These are phyloP conservation scores for Solanum stenotomum DNA, from an alignment of 257 asterid species.

Conservation along the genomic window DNA sequence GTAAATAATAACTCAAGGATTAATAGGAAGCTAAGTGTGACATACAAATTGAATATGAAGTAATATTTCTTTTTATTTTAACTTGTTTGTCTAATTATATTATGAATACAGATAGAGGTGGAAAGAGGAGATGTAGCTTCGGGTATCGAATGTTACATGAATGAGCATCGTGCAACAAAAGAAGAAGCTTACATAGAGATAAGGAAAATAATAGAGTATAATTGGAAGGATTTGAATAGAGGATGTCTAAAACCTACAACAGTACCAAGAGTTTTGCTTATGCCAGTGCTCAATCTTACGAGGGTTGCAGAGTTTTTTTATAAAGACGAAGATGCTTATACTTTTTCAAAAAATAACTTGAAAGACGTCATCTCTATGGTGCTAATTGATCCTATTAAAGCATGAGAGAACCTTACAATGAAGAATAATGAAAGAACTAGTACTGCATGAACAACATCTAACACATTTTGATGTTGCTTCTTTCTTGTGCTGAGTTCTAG, in stretches of 20 bases:
- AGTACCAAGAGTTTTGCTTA: background rate
- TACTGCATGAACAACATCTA: background rate
- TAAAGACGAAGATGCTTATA: conserved; percentile 12
- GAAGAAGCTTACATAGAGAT: conserved; percentile 3
- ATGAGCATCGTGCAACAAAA: background rate
- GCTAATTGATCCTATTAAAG: background rate
- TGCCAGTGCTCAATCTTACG: conserved; percentile 2
- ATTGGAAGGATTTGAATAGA: conserved; percentile 19
- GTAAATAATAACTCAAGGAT: background rate
- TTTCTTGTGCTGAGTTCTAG: too few relatives aligned
- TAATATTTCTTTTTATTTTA: background rate
- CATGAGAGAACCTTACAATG: background rate
- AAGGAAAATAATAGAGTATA: background rate
- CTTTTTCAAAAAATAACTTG: conserved; percentile 4
- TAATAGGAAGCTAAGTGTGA: background rate
- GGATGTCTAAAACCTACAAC: conserved; percentile 1
- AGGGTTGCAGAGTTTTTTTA: conserved; percentile 4
- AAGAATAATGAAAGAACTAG: background rate
- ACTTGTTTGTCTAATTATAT: background rate
- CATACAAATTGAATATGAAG: background rate
- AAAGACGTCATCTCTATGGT: background rate
- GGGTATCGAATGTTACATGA: background rate
- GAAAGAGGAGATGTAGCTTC: background rate
- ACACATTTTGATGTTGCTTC: background rate
- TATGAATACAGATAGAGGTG: background rate